phyloP scores from a whole-genome alignment of 1,139 yeast species.

The Debaryomyces sp. region DNA sequence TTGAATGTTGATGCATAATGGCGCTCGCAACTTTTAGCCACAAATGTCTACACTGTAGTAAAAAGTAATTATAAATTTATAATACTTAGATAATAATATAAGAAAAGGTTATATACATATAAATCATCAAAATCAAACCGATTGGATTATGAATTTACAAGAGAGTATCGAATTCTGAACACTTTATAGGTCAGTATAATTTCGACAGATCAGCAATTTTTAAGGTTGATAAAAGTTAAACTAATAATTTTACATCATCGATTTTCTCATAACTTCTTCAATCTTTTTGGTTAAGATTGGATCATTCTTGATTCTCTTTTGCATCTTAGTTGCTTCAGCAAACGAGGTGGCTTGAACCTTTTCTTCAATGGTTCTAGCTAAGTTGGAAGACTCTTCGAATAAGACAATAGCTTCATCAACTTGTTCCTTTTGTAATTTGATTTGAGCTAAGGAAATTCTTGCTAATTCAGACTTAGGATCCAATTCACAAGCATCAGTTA shows the following conservation, averaged over 20 bases:
- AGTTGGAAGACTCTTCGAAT: constrained; percentile 79
- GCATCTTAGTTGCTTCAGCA: constrained; percentile 90
- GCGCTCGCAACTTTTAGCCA: neutral
- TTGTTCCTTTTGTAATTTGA: constrained; percentile 80
- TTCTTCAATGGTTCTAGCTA: constrained; percentile 85
- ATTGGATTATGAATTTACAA: constrained; percentile 6
- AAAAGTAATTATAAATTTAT: neutral
- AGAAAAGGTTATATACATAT: constrained; percentile 11
- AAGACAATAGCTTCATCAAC: constrained; percentile 79
- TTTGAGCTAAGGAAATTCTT: constrained; percentile 86
- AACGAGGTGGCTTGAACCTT: constrained; percentile 89
- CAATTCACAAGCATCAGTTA: constrained; percentile 74
- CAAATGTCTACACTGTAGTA: neutral
- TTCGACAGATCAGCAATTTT: neutral
- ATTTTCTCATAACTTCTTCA: constrained; percentile 46
- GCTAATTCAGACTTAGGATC: constrained; percentile 93
- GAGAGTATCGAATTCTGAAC: constrained; percentile 3
- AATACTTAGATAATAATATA: constrained; percentile 4
- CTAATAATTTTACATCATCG: constrained; percentile 9
- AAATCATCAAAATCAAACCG: constrained; percentile 6
- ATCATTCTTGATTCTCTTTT: constrained; percentile 69
- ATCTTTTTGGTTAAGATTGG: constrained; percentile 56
- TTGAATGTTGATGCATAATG: neutral
- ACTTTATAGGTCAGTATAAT: neutral
- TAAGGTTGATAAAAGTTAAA: neutral